These are phyloP conservation scores for Trichoderma sp. DNA, from an alignment of 2,329 filamentous ascomycete genomes.

Conservation along the genomic window DNA sequence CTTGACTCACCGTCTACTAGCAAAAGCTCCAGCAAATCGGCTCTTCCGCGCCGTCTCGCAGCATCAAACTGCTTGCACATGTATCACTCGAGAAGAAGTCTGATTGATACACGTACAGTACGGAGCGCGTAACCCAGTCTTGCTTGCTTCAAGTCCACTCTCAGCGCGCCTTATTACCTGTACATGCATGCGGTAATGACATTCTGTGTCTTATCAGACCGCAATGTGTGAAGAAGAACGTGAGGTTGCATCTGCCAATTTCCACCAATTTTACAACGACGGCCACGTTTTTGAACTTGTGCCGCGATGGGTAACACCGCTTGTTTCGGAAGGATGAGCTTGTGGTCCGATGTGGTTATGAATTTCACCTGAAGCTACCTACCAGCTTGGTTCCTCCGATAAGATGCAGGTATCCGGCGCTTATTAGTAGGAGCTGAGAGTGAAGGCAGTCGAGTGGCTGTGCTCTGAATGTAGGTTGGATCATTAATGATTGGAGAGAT, in stretches of 20 bases:
- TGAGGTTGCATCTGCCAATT: slow-evolving; percentile 27
- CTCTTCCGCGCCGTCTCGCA: slow-evolving; percentile 14
- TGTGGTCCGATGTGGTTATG: background rate
- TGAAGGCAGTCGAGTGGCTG: background rate
- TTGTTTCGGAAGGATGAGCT: background rate
- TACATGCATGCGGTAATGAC: too few species aligned
- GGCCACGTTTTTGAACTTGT: too few species aligned
- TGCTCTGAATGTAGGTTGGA: background rate
- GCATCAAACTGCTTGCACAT: background rate
- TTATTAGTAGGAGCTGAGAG: background rate
- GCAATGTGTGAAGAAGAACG: background rate
- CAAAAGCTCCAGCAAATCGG: slow-evolving; percentile 9
- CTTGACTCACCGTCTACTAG: slow-evolving; percentile 5
- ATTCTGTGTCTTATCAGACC: background rate
- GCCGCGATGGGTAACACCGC: background rate
- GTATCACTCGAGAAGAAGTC: background rate
- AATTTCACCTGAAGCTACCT: background rate
- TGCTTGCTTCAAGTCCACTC: background rate
- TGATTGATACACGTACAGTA: background rate
- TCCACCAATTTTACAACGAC: background rate
- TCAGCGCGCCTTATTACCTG: background rate
- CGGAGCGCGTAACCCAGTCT: slow-evolving; percentile 1
- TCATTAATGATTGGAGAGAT: background rate
- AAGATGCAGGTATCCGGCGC: slow-evolving; percentile 22
- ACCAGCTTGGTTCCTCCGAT: slow-evolving; percentile 24